A percentile compares a stretch with the other conserved stretches of the same genome.
These are phyloP conservation scores for Halteria grandinella DNA, from an alignment of 73 alveolate genomes.

Conservation along the genomic window DNA sequence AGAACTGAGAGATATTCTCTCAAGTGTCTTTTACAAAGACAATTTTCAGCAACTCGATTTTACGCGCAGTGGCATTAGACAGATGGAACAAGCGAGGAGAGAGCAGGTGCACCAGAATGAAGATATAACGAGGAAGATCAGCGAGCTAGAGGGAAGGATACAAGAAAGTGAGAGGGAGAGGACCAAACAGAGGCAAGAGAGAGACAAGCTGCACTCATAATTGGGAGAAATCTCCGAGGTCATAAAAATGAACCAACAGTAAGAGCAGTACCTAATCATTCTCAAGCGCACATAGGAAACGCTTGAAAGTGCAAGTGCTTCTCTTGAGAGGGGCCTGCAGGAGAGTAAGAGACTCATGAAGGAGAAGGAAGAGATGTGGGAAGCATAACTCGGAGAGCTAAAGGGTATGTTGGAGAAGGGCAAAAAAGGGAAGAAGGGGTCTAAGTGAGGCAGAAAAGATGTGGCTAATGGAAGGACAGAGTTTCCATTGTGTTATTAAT, in stretches of 20 bases:
- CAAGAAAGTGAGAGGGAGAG: slow-evolving; percentile 27
- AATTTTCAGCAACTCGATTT: neutral
- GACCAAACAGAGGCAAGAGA: neutral
- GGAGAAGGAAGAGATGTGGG: slow-evolving; percentile 16
- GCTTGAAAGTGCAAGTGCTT: slow-evolving; percentile 6
- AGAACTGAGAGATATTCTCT: neutral
- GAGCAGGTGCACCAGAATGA: slow-evolving; percentile 24
- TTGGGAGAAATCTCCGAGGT: neutral
- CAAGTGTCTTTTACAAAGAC: neutral
- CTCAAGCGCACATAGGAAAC: slow-evolving; percentile 43
- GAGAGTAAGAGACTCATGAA: neutral
- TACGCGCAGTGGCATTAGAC: neutral
- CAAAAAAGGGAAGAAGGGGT: too few relatives aligned
- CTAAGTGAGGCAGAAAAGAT: too few relatives aligned
- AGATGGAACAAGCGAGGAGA: neutral
- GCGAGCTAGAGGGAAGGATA: slow-evolving; percentile 16
- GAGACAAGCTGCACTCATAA: slow-evolving; percentile 6
- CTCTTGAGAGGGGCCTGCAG: neutral
- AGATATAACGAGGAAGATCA: slow-evolving; percentile 18
- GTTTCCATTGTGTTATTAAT: too few relatives aligned
- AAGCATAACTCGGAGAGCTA: neutral
- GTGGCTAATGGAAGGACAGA: too few relatives aligned
- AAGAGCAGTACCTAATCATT: neutral
- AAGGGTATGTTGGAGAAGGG: neutral
- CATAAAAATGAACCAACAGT: neutral